A percentile compares a stretch with the other conserved stretches of the same genome.
phyloP scores from a whole-genome alignment of 306 rosid genomes.

The Quercus berberidifolia region DNA sequence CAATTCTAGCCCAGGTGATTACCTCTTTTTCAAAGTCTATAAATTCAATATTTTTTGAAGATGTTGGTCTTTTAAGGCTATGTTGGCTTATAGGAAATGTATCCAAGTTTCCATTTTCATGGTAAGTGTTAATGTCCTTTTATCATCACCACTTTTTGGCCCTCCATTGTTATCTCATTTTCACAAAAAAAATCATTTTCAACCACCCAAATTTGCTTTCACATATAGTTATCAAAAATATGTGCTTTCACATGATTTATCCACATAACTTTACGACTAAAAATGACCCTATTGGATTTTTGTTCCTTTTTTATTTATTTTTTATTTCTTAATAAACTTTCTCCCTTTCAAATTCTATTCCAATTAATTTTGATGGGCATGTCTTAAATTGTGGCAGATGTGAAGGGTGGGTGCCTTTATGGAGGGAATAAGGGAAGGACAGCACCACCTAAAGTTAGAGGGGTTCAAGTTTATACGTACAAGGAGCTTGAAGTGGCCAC shows the following conservation, averaged over 20 bases:
- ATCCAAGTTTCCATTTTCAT: neutral
- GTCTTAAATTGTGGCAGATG: conserved; percentile 45
- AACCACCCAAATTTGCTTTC: neutral
- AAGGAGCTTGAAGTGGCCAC: conserved; percentile 84
- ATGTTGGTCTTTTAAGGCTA: neutral
- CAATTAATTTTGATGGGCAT: conserved; percentile 5
- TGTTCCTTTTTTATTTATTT: neutral
- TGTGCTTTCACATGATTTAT: neutral
- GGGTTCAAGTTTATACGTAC: conserved; percentile 86
- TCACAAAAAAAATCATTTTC: neutral
- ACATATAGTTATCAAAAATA: neutral
- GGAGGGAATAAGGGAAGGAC: conserved; percentile 57
- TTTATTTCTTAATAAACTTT: neutral
- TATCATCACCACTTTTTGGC: too few species aligned
- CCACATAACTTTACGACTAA: neutral
- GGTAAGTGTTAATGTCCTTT: neutral
- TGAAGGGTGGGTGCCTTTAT: conserved; percentile 75
- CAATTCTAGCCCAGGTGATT: conserved; percentile 77
- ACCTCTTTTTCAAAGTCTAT: neutral
- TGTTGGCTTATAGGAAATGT: neutral
- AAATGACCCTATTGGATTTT: neutral
- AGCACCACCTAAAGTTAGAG: conserved; percentile 40
- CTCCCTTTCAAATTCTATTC: neutral
- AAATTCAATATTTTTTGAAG: neutral
- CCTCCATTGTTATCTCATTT: neutral